Percentiles rank a stretch among this genome's conserved stretches.
Evolutionary conservation across 495 filamentous ascomycete species (phyloP).

Genomic region (Hapsidospora chrysogenum): DNA sequence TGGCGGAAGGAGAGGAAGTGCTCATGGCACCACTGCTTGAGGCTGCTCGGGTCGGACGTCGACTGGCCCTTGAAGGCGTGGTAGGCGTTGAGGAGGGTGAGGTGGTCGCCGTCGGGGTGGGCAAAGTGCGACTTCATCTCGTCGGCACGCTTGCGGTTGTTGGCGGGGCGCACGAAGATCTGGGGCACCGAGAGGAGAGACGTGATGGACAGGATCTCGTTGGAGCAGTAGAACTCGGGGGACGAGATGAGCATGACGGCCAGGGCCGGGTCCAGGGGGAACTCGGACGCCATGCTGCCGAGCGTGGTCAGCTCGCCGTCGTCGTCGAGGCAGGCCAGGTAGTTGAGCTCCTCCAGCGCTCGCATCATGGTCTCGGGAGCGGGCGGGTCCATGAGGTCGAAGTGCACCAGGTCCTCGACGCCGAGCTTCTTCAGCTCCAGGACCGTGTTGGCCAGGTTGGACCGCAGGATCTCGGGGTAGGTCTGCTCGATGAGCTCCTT

Average conservation of each 20-base stretch:
- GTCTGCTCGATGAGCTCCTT: constrained; percentile 95
- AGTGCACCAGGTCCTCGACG: constrained; percentile 90
- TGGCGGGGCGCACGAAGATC: constrained; percentile 77
- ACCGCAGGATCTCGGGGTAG: constrained; percentile 86
- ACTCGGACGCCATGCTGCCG: constrained; percentile 81
- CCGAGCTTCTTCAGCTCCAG: constrained; percentile 96
- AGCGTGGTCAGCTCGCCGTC: constrained; percentile 80
- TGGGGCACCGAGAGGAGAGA: constrained; percentile 89
- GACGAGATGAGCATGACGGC: constrained; percentile 97
- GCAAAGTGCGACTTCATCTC: constrained; percentile 94
- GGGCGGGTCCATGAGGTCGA: constrained; percentile 96
- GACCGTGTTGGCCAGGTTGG: constrained; percentile 87
- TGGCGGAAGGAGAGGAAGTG: constrained; percentile 89
- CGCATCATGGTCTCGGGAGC: constrained; percentile 98
- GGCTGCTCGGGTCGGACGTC: constrained; percentile 36
- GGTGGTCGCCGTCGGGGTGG: constrained; percentile 83
- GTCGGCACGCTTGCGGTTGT: constrained; percentile 77
- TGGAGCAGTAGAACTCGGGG: constrained; percentile 97
- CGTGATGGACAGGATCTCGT: constrained; percentile 91
- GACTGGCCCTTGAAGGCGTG: constrained; percentile 80
- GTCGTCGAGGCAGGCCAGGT: constrained; percentile 89
- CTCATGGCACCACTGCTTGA: constrained; percentile 86
- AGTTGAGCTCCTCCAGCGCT: constrained; percentile 94
- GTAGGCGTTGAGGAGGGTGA: constrained; percentile 94
- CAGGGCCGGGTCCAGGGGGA: constrained; percentile 85